Percentiles rank a stretch among this genome's conserved stretches.
These are phyloP conservation scores for Talaromyces sp. DNA, from an alignment of 2,329 filamentous ascomycete genomes.

Conservation along the genomic window DNA sequence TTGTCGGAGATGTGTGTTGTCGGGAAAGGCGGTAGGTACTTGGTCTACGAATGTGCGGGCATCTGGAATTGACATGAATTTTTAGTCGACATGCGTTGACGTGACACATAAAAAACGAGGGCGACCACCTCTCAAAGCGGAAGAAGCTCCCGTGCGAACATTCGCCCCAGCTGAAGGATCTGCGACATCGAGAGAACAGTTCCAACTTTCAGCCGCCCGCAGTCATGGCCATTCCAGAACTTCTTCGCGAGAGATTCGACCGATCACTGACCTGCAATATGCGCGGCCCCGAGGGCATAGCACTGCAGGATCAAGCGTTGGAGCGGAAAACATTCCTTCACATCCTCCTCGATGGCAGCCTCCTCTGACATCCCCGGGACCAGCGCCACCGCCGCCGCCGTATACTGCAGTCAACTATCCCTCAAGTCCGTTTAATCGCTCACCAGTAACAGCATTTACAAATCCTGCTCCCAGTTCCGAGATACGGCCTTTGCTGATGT, in stretches of 20 bases:
- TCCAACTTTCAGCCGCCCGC: slow-evolving; percentile 20
- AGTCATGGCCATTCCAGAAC: slow-evolving; percentile 26
- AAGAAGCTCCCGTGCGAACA: slow-evolving; percentile 31
- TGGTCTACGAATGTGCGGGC: slow-evolving; percentile 6
- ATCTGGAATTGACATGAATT: not conserved
- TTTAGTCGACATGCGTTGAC: slow-evolving; percentile 39
- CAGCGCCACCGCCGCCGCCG: slow-evolving; percentile 17
- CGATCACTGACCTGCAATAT: slow-evolving; percentile 32
- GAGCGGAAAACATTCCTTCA: slow-evolving; percentile 17
- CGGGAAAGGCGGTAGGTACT: slow-evolving; percentile 41
- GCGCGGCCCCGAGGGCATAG: slow-evolving; percentile 11
- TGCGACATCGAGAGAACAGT: slow-evolving; percentile 18
- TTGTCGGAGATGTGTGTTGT: slow-evolving; percentile 41
- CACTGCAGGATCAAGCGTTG: slow-evolving; percentile 15
- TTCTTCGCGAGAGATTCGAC: slow-evolving; percentile 33
- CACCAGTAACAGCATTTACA: slow-evolving; percentile 15
- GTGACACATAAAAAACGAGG: slow-evolving; percentile 45
- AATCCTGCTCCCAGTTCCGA: slow-evolving; percentile 21
- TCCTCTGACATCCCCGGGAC: slow-evolving; percentile 30
- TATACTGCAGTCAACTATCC: slow-evolving; percentile 3
- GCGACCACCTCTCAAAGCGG: slow-evolving; percentile 38
- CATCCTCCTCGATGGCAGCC: slow-evolving; percentile 29
- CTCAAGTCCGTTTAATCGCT: slow-evolving; percentile 5
- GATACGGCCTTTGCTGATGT: slow-evolving; percentile 23
- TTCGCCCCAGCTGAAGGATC: slow-evolving; percentile 24